Percentiles rank a stretch among this genome's conserved stretches.
Conservation (phyloP, 768 basidiomycete species). For the Hydnomerulius pinastri region DNA sequence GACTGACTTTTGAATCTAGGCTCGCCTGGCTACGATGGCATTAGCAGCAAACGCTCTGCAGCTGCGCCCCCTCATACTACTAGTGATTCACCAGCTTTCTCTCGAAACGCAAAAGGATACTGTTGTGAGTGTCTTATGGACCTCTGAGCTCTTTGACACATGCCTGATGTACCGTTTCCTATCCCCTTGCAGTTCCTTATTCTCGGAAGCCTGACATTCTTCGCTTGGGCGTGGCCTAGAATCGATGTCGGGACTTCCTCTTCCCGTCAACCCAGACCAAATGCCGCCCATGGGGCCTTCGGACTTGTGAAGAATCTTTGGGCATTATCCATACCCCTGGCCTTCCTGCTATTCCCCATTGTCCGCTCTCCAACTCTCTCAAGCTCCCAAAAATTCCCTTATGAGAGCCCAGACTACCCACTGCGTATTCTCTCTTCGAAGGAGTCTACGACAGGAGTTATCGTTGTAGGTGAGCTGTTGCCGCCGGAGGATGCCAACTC, state of each 20-base stretch:
- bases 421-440: constrained; percentile 69
- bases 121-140: constrained; percentile 17
- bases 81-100: constrained; percentile 14
- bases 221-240: constrained; percentile 12
- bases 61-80: constrained; percentile 21
- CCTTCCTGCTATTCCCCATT: constrained; percentile 39
- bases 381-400: constrained; percentile 51
- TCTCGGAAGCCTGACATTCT: constrained; percentile 19
- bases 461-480: constrained; percentile 77
- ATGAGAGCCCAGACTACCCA: constrained; percentile 52
- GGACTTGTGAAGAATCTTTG: constrained; percentile 8
- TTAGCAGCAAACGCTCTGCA: constrained; percentile 30
- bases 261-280: neutral
- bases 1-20: constrained; percentile 10
- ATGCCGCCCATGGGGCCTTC: neutral
- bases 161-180: constrained; percentile 3
- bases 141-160: neutral
- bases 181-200: constrained; percentile 21
- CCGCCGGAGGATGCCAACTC: constrained; percentile 39
- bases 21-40: constrained; percentile 22
- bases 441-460: constrained; percentile 74
- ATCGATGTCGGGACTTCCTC: neutral
- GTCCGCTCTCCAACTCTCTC: constrained; percentile 60
- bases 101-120: constrained; percentile 20
- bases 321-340: constrained; percentile 24